Base-by-base conservation (phyloP, 768 basidiomycete genomes). In the Tulasnella sp. region DNA sequence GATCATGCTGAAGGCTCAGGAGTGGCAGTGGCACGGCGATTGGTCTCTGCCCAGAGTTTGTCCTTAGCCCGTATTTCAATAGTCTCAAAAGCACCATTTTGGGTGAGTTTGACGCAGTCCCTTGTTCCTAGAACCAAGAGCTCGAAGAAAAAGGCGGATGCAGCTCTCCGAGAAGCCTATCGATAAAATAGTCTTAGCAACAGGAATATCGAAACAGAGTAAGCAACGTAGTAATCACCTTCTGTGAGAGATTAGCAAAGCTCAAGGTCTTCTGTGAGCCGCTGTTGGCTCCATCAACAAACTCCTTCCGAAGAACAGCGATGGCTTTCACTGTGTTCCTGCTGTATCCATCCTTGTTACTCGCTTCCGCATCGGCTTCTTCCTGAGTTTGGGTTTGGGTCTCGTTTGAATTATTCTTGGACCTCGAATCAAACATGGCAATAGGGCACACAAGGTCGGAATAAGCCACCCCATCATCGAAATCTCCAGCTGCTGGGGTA, bases 91-190 rank as follows among this genome's bases (percentile, higher is more conserved):
- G 63, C 59, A 3, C 40, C 47, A 13, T 32, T 19, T 63, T 99
- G 95, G 5, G 77, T 67, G 37, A 99, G 66, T 58, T 83, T 78
- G 58, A 99, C 70, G 62, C 85, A 90, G 64, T 96, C 92, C 29
- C 87, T 81, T 3, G 93, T 96, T 8, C 89, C 82, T 1, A 99
- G 77, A 1, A 98, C 89, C 25, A 99, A 79, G 29, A 96, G 67
- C 65, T 99, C 95, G 63, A 99, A 99, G 73, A 99, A 99, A 72
- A 99, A 96, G 1, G 89, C 81, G 1, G 93, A 79, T 1, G 93
- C 90, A 10, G 91, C 95, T 35, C 89, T 79, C 41, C 87, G 81
- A 8, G 88, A 84, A 10, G 90, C 83, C 87, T 92, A 58, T 1
- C 28, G 39, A 41, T 19, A 24, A 37, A 5, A 27, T 22, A 9